Evolutionary conservation across 2,329 filamentous ascomycete genomes (phyloP).

Genomic region (Diaporthe citriasiana): DNA sequence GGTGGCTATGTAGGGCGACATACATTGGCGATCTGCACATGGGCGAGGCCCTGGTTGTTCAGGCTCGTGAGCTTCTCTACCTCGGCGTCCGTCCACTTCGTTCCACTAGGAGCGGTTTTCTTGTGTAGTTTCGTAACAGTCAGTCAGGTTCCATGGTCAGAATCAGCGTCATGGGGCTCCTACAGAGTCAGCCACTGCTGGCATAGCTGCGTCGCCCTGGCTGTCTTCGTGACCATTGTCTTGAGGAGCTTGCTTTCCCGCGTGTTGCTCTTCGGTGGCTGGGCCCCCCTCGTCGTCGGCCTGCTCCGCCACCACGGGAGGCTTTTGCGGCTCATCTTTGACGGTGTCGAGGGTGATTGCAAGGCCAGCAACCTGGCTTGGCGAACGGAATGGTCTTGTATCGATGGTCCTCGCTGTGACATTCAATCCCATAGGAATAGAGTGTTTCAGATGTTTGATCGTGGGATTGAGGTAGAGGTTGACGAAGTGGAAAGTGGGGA

Average conservation of each 20-base stretch:
- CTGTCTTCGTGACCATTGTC: no score
- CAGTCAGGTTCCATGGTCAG: not conserved
- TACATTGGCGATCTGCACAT: not conserved
- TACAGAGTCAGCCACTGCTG: not conserved
- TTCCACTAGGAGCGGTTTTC: not conserved
- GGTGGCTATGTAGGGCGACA: not conserved
- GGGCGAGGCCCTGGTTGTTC: not conserved
- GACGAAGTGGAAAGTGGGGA: not conserved
- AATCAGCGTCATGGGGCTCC: not conserved
- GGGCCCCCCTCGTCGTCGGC: not conserved
- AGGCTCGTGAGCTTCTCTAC: not conserved
- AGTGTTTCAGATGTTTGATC: rapidly evolving
- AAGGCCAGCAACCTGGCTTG: not conserved
- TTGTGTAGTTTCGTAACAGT: not conserved
- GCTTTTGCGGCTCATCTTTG: no score
- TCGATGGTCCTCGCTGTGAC: not conserved
- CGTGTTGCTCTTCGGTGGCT: no score
- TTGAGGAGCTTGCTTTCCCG: no score
- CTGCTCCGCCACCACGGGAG: not conserved
- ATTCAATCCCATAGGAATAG: rapidly evolving
- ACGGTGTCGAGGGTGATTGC: not conserved
- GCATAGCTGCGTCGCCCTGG: no score
- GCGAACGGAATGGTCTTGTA: not conserved
- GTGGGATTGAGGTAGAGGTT: not conserved
- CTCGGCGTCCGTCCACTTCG: not conserved